phyloP scores from a whole-genome alignment of 1,284 basidiomycete species.

The Leccinum cinnamomeum region DNA sequence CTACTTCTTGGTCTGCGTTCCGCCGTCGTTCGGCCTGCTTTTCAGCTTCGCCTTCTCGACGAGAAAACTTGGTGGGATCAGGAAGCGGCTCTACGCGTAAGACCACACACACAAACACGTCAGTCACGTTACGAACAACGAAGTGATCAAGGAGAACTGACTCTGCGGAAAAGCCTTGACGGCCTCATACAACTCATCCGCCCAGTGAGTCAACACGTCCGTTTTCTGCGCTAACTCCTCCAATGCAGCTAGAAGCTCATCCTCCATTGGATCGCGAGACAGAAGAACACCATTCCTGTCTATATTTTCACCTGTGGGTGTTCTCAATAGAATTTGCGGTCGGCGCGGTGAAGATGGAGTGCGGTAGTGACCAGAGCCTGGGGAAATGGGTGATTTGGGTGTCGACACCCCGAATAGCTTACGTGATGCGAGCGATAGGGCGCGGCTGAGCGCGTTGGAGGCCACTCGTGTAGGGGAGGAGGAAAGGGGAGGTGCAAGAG shows the following conservation, averaged over 20 bases:
- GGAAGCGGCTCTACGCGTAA: constrained; percentile 61
- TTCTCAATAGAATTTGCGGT: constrained; percentile 44
- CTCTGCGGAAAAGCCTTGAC: constrained; percentile 77
- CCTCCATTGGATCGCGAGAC: constrained; percentile 76
- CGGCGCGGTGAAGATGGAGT: constrained; percentile 53
- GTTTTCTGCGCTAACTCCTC: constrained; percentile 96
- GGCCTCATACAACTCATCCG: constrained; percentile 87
- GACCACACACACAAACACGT: background rate
- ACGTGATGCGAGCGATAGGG: constrained; percentile 86
- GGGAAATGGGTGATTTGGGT: constrained; percentile 40
- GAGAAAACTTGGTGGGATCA: constrained; percentile 68
- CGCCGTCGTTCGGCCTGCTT: constrained; percentile 63
- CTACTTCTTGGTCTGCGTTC: constrained; percentile 71
- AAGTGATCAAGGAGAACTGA: constrained; percentile 39
- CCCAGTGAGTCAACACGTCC: constrained; percentile 89
- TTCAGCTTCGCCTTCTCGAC: constrained; percentile 71
- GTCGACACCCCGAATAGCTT: constrained; percentile 76
- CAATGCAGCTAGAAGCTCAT: constrained; percentile 69
- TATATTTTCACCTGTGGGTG: constrained; percentile 40
- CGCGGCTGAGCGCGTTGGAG: constrained; percentile 80
- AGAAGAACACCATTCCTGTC: constrained; percentile 21
- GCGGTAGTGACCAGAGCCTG: constrained; percentile 39
- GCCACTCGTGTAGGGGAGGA: constrained; percentile 65
- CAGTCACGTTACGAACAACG: constrained; percentile 3
- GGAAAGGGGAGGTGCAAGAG: constrained; percentile 49